These are phyloP conservation scores for Podaxis carcinomalis DNA, from an alignment of 768 basidiomycete genomes.

Conservation along the genomic window DNA sequence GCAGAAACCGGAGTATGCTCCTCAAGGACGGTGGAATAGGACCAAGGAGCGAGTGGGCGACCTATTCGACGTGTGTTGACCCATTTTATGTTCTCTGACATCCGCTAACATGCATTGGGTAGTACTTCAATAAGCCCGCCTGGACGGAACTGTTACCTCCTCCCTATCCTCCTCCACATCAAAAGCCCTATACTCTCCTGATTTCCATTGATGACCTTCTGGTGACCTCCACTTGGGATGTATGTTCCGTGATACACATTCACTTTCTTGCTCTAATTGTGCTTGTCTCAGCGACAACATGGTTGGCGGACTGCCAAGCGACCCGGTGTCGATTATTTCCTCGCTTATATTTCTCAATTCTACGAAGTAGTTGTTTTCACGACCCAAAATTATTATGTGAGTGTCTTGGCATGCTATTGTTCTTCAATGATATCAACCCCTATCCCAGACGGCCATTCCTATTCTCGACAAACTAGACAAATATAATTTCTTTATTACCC, in stretches of 20 bases:
- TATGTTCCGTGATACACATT: slow-evolving; percentile 39
- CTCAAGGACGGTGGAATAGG: slow-evolving; percentile 59
- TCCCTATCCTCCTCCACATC: slow-evolving; percentile 73
- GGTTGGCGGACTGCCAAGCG: slow-evolving; percentile 98
- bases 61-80: slow-evolving; percentile 59
- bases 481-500: slow-evolving; percentile 83
- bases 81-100: neutral
- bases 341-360: slow-evolving; percentile 95
- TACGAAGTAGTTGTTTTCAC: slow-evolving; percentile 98
- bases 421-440: slow-evolving; percentile 2
- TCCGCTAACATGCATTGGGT: neutral
- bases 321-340: slow-evolving; percentile 97
- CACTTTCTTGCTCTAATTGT: neutral
- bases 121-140: slow-evolving; percentile 92
- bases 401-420: slow-evolving; percentile 24
- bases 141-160: slow-evolving; percentile 92
- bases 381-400: slow-evolving; percentile 80
- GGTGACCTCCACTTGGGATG: slow-evolving; percentile 93
- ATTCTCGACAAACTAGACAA: slow-evolving; percentile 93
- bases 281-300: slow-evolving; percentile 62
- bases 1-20: slow-evolving; percentile 56
- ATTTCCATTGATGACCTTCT: slow-evolving; percentile 91
- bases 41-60: slow-evolving; percentile 58
- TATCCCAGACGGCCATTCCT: slow-evolving; percentile 72
- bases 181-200: slow-evolving; percentile 89